Evolutionary conservation across 352 stramenopile genomes (phyloP).

Genomic region (Aphanomyces euteiches): DNA sequence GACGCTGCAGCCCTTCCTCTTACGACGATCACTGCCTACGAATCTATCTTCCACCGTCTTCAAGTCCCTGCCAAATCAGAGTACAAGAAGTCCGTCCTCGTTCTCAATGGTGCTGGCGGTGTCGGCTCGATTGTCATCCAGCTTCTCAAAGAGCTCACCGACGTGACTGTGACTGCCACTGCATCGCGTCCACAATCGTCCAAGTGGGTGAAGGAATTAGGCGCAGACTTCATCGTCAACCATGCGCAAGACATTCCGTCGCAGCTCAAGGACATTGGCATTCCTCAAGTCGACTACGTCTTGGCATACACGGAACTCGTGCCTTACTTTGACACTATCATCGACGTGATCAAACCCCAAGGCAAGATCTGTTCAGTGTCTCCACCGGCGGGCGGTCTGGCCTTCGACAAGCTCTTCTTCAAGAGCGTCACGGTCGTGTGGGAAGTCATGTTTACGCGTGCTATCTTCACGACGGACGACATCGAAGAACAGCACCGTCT

Average conservation of each 20-base stretch:
- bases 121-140: constrained; percentile 25
- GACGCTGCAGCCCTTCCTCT: constrained; percentile 17
- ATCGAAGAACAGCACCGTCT: too few relatives aligned
- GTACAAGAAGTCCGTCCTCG: not conserved
- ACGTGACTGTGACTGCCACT: constrained; percentile 26
- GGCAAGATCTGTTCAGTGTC: not conserved
- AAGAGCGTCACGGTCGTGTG: constrained; percentile 7
- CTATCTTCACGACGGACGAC: too few relatives aligned
- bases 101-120: constrained; percentile 11
- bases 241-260: constrained; percentile 9
- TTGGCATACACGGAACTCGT: not conserved
- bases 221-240: constrained; percentile 18
- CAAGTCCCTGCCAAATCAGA: constrained; percentile 1
- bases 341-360: constrained; percentile 22
- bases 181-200: constrained; percentile 18
- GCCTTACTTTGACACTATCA: not conserved
- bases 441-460: constrained; percentile 26
- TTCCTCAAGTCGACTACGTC: constrained; percentile 26
- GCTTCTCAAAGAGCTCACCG: constrained; percentile 17
- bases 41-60: not conserved
- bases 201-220: constrained; percentile 8
- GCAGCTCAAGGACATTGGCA: constrained; percentile 14
- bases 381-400: not conserved
- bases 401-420: not conserved
- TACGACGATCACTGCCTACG: constrained; percentile 8